phyloP scores from a whole-genome alignment of 1,284 basidiomycete species.

The Inonotus obliquus region DNA sequence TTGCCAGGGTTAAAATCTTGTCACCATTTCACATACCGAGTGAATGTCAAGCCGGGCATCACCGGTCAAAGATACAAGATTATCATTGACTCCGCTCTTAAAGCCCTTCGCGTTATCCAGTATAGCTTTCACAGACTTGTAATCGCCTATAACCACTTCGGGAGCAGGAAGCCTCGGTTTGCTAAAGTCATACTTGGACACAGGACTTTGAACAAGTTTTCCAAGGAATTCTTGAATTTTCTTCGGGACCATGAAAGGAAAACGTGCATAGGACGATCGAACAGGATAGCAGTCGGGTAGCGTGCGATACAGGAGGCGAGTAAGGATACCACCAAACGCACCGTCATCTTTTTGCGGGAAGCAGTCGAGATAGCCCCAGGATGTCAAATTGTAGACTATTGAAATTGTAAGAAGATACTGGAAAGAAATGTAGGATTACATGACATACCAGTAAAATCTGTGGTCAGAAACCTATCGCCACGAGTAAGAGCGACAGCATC shows the following conservation, averaged over 20 bases:
- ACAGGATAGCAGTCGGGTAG: conserved; percentile 67
- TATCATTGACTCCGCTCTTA: conserved; percentile 29
- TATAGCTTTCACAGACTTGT: conserved; percentile 33
- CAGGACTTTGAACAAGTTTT: conserved; percentile 27
- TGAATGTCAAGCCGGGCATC: conserved; percentile 11
- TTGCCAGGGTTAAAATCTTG: conserved; percentile 20
- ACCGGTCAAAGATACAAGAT: conserved; percentile 25
- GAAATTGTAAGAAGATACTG: conserved; percentile 2
- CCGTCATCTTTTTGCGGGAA: conserved; percentile 60
- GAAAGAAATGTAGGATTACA: neutral
- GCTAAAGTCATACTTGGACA: conserved; percentile 45
- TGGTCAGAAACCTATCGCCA: conserved; percentile 73
- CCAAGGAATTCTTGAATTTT: conserved; percentile 37
- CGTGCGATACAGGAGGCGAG: conserved; percentile 66
- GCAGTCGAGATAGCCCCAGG: conserved; percentile 74
- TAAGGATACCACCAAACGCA: conserved; percentile 67
- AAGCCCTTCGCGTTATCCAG: conserved; percentile 29
- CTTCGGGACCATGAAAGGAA: conserved; percentile 56
- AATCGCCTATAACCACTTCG: conserved; percentile 27
- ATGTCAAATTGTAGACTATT: conserved; percentile 64
- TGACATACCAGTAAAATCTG: conserved; percentile 56
- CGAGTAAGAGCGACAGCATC: conserved; percentile 65
- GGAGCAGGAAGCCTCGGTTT: conserved; percentile 32
- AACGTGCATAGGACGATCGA: conserved; percentile 55
- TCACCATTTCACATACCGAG: conserved; percentile 17